Base-by-base conservation (phyloP, 345 rosid species). In the Citrus glauca region DNA sequence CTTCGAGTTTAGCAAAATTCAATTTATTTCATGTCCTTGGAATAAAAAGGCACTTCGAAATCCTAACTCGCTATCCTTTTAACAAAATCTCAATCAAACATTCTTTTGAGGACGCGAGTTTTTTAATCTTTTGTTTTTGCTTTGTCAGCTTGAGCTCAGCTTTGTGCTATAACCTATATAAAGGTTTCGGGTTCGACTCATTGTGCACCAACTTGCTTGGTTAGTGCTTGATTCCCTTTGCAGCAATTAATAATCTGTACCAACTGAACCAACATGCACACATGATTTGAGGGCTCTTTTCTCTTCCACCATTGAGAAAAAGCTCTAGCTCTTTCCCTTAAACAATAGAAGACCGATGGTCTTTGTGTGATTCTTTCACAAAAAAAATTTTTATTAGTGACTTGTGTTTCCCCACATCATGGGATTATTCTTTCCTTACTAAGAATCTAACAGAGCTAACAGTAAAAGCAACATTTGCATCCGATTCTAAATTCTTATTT, bases 291-390 rank as follows among this genome's bases (percentile, higher is more conserved):
- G 81, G 85, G 84, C 74, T 71, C 79, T 80, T 71, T 64, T 53
- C 69, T 72, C 72, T 60, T 32, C 72, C 64, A 17, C 89, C 78
- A 86, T 79, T 35, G 67, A 30, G 5, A 66, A 83, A 75, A 77
- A 60, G 76, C 69, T 38, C 28, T 17, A 17, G 22, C 57, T 35
- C 56, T 38, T 60, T 72, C 70, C 64, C 70, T 73, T 75, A 16
- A 78, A 70, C 74, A 75, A 72, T 64, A 79, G 79, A 79, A 67
- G 42, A 77, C 75, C 69, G 22, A 61, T 76, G 70, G 19, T 77
- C 64, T 60, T 76, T 38, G 68, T 70, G 73, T 35, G 38, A 65
- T 82, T 80, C 71, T 38, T 66, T 75, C 71, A 35, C 37, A 35
- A 35, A 35, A 35, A 35, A 5, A 5, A 6, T 35, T 38, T 35